Base-by-base conservation (phyloP, 768 basidiomycete genomes). In the Kwoniella europaea region DNA sequence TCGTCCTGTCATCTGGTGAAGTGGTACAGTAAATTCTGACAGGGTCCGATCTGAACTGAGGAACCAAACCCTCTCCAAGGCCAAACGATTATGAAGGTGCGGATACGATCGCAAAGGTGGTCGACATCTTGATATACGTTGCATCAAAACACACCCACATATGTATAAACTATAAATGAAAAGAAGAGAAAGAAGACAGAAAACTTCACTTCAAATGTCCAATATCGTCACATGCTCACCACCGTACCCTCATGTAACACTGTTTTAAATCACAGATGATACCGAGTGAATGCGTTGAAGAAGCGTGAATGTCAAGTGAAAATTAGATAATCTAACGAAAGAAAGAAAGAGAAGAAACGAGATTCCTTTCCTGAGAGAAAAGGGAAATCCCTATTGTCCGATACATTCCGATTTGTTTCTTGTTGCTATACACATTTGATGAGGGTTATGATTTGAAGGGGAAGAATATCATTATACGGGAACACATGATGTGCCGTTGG, bases 401-500 rank as follows among this genome's bases (percentile, higher is more conserved):
- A 46, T 52, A 46, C 44, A 44, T 62, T 20, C 60, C 35, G 35
- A 41, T n/a, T 13, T 56, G 41, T 13, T 35, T 58, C 70, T 29
- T 29, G 15, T 54, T 46, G 18, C 57, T 70, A 41, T 52, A 24
- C 60, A 64, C 63, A 54, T 10, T 54, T 54, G 15, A 20, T 44
- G 44, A 46, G 42, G 16, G 43, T 50, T 24, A 13, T 60, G 58
- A 9, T 18, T 60, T 18, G 13, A 52, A 35, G 35, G 29, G 7
- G 35, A 35, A 35, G 35, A 35, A 35, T 6, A 35, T 35, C 35
- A 5, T 46, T 67, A 76, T 22, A 67, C 64, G 60, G 67, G 42
- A 43, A 72, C 72, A 54, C 79, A 80, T 15, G 75, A 35, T 7
- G 75, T 75, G 41, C 79, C 79, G 63, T 80, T 76, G 29, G 69